These are phyloP conservation scores for Porcisia deanei DNA, from an alignment of 208 protist species.

Conservation along the genomic window DNA sequence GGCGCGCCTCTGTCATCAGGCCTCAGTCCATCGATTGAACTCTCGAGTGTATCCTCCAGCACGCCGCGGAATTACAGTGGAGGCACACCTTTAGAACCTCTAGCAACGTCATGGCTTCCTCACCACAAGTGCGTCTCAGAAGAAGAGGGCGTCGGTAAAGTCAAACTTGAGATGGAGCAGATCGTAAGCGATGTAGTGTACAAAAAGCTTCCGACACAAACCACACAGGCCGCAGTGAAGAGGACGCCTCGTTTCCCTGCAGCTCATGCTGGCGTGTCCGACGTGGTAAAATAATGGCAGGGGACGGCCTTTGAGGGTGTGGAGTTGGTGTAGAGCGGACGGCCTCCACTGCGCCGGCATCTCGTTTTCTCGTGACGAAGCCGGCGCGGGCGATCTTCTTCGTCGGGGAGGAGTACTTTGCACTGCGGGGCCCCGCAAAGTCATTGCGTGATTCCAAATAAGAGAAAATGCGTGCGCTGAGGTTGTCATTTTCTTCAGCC, in stretches of 20 bases:
- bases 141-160: background rate
- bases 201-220: background rate
- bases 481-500: background rate
- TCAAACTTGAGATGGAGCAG: background rate
- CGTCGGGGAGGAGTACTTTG: background rate
- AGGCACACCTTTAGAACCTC: background rate
- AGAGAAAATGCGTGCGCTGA: background rate
- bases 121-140: background rate
- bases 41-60: constrained; percentile 46
- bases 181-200: background rate
- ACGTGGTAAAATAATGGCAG: background rate
- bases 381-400: constrained; percentile 5
- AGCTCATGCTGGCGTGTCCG: background rate
- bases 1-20: background rate
- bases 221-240: background rate
- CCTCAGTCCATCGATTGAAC: constrained; percentile 21
- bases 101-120: background rate
- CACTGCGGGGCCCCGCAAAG: background rate
- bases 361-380: constrained; percentile 3
- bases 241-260: background rate
- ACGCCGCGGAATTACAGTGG: background rate
- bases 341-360: background rate
- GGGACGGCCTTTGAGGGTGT: background rate
- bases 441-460: background rate
- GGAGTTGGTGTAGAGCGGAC: background rate